Evolutionary conservation across 768 basidiomycete species (phyloP).

Genomic region (Lactarius hatsudake): DNA sequence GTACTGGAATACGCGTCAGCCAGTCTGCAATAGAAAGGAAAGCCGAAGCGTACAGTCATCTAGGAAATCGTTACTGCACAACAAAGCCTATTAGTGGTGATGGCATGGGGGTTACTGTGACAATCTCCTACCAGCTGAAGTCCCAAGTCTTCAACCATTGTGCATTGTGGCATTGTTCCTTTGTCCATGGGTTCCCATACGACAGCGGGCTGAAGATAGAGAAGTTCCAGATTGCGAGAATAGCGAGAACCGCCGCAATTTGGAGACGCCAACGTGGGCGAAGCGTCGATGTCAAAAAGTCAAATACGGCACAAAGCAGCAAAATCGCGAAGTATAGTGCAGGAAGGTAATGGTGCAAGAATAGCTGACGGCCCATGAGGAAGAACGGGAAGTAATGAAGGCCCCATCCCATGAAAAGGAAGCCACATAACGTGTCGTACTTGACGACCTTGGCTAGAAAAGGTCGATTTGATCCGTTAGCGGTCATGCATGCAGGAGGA

Average conservation of each 20-base stretch:
- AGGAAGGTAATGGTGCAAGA: slow-evolving; percentile 97
- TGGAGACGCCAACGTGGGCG: slow-evolving; percentile 76
- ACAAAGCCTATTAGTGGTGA: slow-evolving; percentile 10
- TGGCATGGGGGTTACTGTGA: neutral
- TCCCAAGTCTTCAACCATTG: slow-evolving; percentile 96
- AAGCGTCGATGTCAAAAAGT: slow-evolving; percentile 76
- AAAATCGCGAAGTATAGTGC: slow-evolving; percentile 94
- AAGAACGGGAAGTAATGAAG: slow-evolving; percentile 97
- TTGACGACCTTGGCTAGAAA: slow-evolving; percentile 80
- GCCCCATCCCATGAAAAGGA: slow-evolving; percentile 89
- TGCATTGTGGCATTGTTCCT: slow-evolving; percentile 64
- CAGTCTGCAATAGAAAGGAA: slow-evolving; percentile 11
- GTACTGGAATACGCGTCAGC: slow-evolving; percentile 42
- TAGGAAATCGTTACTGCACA: slow-evolving; percentile 61
- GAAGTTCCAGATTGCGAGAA: slow-evolving; percentile 79
- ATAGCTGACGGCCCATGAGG: slow-evolving; percentile 95
- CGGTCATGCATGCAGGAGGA: neutral
- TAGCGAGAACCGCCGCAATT: slow-evolving; percentile 68
- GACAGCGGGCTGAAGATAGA: slow-evolving; percentile 73
- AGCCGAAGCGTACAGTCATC: slow-evolving; percentile 53
- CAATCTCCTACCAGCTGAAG: slow-evolving; percentile 71
- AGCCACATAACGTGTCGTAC: slow-evolving; percentile 87
- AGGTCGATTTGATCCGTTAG: slow-evolving; percentile 3
- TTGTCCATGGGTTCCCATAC: slow-evolving; percentile 90
- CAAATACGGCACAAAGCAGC: slow-evolving; percentile 72